A percentile compares a stretch with the other conserved stretches of the same genome.
Evolutionary conservation across 441 rosid species (phyloP).

Genomic region (Gossypium davidsonii): DNA sequence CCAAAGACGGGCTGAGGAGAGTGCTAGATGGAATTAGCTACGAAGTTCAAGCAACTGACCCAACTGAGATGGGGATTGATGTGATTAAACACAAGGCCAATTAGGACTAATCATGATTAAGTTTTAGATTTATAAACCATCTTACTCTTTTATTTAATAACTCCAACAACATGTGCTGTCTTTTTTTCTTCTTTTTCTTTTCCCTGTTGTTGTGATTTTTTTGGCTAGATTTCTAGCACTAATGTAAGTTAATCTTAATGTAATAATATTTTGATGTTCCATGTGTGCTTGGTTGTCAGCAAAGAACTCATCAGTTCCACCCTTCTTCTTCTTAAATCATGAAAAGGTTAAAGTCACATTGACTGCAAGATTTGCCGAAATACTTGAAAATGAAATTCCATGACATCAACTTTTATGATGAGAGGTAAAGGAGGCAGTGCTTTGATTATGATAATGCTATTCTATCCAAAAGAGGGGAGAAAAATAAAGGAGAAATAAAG

Average conservation of each 20-base stretch:
- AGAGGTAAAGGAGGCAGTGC: too few relatives aligned
- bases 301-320: too few relatives aligned
- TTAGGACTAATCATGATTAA: conserved; percentile 9
- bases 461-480: too few relatives aligned
- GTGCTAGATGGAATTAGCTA: conserved; percentile 76
- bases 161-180: conserved; percentile 25
- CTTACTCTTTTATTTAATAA: conserved; percentile 26
- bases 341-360: too few relatives aligned
- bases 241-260: conserved; percentile 27
- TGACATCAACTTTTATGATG: too few relatives aligned
- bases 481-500: too few relatives aligned
- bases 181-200: background rate
- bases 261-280: conserved; percentile 22
- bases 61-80: conserved; percentile 93
- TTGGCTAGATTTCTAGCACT: conserved; percentile 19
- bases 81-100: conserved; percentile 57
- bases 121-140: conserved; percentile 1
- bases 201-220: background rate
- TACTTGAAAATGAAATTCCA: too few relatives aligned
- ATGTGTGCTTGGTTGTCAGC: background rate
- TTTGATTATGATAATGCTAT: too few relatives aligned
- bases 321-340: too few relatives aligned
- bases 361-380: too few relatives aligned
- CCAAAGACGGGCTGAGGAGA: conserved; percentile 75
- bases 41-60: conserved; percentile 86